Evolutionary conservation across 495 filamentous ascomycete species (phyloP).

Genomic region (Sabuloglossum arenarium): DNA sequence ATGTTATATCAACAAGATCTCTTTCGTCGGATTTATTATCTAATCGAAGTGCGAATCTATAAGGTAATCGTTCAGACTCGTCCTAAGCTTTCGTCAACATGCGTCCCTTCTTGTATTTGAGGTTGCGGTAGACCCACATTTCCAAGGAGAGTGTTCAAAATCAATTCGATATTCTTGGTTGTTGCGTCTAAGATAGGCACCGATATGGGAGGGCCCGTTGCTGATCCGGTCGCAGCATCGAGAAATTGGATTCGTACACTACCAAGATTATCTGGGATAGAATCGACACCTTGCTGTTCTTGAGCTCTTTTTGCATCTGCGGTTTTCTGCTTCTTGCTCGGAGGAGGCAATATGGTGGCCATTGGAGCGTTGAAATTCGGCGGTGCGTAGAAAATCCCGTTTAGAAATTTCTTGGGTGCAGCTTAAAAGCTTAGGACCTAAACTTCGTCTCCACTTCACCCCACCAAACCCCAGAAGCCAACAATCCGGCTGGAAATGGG

Average conservation of each 20-base stretch:
- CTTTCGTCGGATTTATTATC: constrained; percentile 25
- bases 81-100: constrained; percentile 23
- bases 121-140: constrained; percentile 33
- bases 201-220: constrained; percentile 47
- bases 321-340: constrained; percentile 72
- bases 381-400: neutral
- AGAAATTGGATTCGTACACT: constrained; percentile 72
- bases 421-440: neutral
- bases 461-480: too few relatives aligned
- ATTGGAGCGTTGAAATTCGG: constrained; percentile 23
- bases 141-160: constrained; percentile 76
- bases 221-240: constrained; percentile 57
- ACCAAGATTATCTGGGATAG: constrained; percentile 48
- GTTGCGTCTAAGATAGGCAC: constrained; percentile 72
- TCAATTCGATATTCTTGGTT: constrained; percentile 70
- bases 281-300: constrained; percentile 56
- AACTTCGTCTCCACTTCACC: too few relatives aligned
- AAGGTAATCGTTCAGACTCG: constrained; percentile 61
- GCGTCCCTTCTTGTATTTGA: neutral
- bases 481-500: too few relatives aligned
- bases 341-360: constrained; percentile 77
- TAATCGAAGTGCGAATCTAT: constrained; percentile 58
- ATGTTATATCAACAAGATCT: constrained; percentile 34
- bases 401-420: neutral
- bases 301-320: constrained; percentile 49